Conservation (phyloP, 306 rosid genomes). For the Phaseolus lunatus region DNA sequence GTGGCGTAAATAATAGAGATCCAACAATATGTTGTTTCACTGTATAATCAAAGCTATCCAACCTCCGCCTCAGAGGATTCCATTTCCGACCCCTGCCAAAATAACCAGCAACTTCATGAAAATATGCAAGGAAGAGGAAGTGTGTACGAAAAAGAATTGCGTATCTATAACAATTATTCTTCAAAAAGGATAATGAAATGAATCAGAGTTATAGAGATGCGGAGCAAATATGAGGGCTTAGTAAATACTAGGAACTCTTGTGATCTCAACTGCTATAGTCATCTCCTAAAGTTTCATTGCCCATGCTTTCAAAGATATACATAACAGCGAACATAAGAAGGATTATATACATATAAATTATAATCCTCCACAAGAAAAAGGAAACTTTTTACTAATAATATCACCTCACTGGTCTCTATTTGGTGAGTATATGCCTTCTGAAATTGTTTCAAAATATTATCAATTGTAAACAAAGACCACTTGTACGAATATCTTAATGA, state of each 20-base stretch:
- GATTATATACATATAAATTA: slow-evolving; percentile 16
- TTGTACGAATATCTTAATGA: slow-evolving; percentile 16
- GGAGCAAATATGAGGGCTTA: slow-evolving; percentile 34
- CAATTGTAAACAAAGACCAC: slow-evolving; percentile 22
- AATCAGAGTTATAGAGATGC: slow-evolving; percentile 36
- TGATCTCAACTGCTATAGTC: slow-evolving; percentile 30
- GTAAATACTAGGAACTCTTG: slow-evolving; percentile 21
- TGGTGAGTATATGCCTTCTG: slow-evolving; percentile 29
- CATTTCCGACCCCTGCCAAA: slow-evolving; percentile 88
- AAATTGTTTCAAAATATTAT: slow-evolving; percentile 33
- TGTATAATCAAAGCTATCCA: slow-evolving; percentile 91
- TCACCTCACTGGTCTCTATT: slow-evolving; percentile 32
- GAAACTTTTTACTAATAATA: slow-evolving; percentile 15
- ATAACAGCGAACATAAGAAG: slow-evolving; percentile 11
- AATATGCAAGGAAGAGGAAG: slow-evolving; percentile 34
- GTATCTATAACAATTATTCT: slow-evolving; percentile 27
- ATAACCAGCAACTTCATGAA: slow-evolving; percentile 41
- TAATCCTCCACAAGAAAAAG: slow-evolving; percentile 31
- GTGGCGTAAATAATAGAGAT: slow-evolving; percentile 85
- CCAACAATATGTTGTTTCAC: slow-evolving; percentile 93
- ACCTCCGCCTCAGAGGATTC: slow-evolving; percentile 95
- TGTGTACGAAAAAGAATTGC: slow-evolving; percentile 18
- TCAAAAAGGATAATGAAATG: slow-evolving; percentile 30
- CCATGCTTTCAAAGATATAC: slow-evolving; percentile 25
- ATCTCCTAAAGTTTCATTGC: slow-evolving; percentile 26